A percentile compares a stretch with the other conserved stretches of the same genome.
phyloP scores from a whole-genome alignment of 768 basidiomycete species.

The Russula lepida region DNA sequence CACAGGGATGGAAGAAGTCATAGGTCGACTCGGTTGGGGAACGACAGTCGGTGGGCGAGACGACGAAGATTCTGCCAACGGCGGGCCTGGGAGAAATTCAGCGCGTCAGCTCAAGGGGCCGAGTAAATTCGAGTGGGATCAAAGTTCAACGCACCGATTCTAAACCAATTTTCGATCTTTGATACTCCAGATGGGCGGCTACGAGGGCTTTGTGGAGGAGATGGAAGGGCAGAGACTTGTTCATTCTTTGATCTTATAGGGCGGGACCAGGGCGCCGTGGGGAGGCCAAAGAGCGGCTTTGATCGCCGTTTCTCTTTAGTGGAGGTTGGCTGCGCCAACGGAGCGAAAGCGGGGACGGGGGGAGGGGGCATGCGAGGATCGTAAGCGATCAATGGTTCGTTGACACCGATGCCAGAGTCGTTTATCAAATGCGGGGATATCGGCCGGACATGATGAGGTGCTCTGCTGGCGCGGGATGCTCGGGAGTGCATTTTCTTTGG shows the following conservation, averaged over 20 bases:
- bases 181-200: neutral
- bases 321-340: constrained; percentile 21
- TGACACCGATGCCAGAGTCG: constrained; percentile 15
- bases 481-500: constrained; percentile 27
- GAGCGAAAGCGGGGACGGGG: constrained; percentile 12
- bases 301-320: constrained; percentile 31
- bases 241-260: constrained; percentile 4
- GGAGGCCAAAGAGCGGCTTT: constrained; percentile 37
- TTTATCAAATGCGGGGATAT: constrained; percentile 3
- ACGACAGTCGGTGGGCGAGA: constrained; percentile 6
- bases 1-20: neutral
- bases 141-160: constrained; percentile 1
- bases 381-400: constrained; percentile 10
- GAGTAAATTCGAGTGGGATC: neutral
- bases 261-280: constrained; percentile 10
- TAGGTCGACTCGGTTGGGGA: constrained; percentile 3
- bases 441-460: constrained; percentile 2
- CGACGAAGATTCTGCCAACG: neutral
- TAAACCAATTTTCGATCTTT: constrained; percentile 15
- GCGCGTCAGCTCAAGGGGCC: neutral
- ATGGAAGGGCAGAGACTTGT: neutral
- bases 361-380: constrained; percentile 21
- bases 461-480: constrained; percentile 9
- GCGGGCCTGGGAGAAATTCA: neutral
- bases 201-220: neutral